phyloP scores from a whole-genome alignment of 2,329 filamentous ascomycete species.

The Aspergillus quadricinctus region DNA sequence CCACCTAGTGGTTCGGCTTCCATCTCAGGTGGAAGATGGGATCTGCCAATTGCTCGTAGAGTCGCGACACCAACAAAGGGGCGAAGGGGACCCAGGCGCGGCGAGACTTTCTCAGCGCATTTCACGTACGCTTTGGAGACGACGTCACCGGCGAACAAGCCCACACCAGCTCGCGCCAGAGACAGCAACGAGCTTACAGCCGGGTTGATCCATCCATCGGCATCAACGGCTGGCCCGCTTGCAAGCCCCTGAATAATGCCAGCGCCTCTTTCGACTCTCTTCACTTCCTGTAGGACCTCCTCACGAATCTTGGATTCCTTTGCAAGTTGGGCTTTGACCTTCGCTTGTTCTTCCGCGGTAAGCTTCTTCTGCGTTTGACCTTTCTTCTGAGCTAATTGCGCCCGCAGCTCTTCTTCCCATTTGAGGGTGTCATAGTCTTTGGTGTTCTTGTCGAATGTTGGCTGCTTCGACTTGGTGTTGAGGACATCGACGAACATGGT shows the following conservation, averaged over 20 bases:
- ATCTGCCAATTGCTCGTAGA: constrained; percentile 70
- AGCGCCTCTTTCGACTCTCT: constrained; percentile 72
- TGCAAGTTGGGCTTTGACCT: constrained; percentile 83
- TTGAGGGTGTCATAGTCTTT: constrained; percentile 96
- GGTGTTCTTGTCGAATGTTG: constrained; percentile 75
- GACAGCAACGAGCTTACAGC: constrained; percentile 69
- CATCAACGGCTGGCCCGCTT: constrained; percentile 82
- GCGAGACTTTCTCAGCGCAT: constrained; percentile 70
- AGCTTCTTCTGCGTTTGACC: constrained; percentile 81
- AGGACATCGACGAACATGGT: constrained; percentile 87
- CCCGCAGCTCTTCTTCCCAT: constrained; percentile 90
- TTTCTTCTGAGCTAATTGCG: constrained; percentile 88
- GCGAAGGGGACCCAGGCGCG: constrained; percentile 69
- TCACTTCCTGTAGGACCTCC: constrained; percentile 65
- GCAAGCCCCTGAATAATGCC: constrained; percentile 81
- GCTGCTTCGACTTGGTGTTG: constrained; percentile 69
- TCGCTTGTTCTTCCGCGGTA: constrained; percentile 79
- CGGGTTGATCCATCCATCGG: constrained; percentile 79
- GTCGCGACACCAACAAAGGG: constrained; percentile 85
- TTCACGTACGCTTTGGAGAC: constrained; percentile 74
- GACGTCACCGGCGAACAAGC: constrained; percentile 73
- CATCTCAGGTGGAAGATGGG: constrained; percentile 66
- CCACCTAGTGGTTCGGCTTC: constrained; percentile 77
- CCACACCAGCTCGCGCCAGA: constrained; percentile 70
- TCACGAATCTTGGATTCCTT: constrained; percentile 79